phyloP scores from a whole-genome alignment of 192 early-diverging fungal species.

The Podila clonocystis region DNA sequence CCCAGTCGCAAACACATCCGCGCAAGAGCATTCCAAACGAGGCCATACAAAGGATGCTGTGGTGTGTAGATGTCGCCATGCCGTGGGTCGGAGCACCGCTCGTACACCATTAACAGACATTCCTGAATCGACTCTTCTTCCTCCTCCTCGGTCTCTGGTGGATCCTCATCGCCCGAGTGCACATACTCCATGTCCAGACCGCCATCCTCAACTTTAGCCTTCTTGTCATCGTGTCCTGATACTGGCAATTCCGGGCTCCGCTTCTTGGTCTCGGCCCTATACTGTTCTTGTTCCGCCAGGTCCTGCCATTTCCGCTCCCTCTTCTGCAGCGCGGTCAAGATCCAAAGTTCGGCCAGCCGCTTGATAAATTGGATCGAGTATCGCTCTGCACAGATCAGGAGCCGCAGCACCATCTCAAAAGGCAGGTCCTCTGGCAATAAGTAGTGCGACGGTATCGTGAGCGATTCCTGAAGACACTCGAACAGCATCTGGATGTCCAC shows the following conservation, averaged over 20 bases:
- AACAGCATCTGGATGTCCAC: conserved; percentile 31
- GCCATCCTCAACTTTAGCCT: not conserved
- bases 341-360: conserved; percentile 31
- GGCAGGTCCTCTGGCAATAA: conserved; percentile 37
- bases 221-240: conserved; percentile 2
- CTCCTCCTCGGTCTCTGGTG: not conserved
- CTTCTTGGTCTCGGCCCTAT: not conserved
- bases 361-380: conserved; percentile 28
- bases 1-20: conserved; percentile 22
- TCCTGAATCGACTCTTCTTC: conserved; percentile 22
- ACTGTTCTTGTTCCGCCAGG: not conserved
- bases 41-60: conserved; percentile 28
- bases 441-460: conserved; percentile 6
- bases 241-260: not conserved
- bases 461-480: conserved; percentile 25
- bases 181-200: too few relatives aligned
- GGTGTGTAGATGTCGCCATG: conserved; percentile 12
- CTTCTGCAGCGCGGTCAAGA: conserved; percentile 2
- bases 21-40: conserved; percentile 30
- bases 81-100: conserved; percentile 25
- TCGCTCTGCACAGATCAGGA: conserved; percentile 37
- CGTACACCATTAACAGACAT: conserved; percentile 38
- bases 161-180: too few relatives aligned
- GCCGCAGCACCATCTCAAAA: conserved; percentile 20
- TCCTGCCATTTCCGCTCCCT: conserved; percentile 6